phyloP scores from a whole-genome alignment of 2,329 filamentous ascomycete species.

The Arthrobotrys megalospora region DNA sequence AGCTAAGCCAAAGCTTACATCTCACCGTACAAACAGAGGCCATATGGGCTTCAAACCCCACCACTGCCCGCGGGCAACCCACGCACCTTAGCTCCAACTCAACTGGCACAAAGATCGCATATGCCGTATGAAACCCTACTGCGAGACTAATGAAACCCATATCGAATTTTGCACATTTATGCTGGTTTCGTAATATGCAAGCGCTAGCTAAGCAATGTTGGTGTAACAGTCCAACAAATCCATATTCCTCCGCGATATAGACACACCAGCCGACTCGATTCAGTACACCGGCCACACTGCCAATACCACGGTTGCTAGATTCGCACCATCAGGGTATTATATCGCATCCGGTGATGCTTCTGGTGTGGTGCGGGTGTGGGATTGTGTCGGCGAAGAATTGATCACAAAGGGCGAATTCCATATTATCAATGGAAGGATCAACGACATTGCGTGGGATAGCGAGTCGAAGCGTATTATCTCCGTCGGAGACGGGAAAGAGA shows the following conservation, averaged over 20 bases:
- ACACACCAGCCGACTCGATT: slow-evolving; percentile 84
- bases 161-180: slow-evolving; percentile 21
- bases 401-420: slow-evolving; percentile 94
- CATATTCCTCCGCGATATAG: slow-evolving; percentile 94
- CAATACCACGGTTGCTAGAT: slow-evolving; percentile 90
- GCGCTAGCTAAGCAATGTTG: background rate
- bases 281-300: slow-evolving; percentile 95
- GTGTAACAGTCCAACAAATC: slow-evolving; percentile 86
- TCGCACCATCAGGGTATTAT: slow-evolving; percentile 94
- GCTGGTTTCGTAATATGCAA: background rate
- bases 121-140: slow-evolving; percentile 82
- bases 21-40: slow-evolving; percentile 70
- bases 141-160: no score
- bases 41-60: slow-evolving; percentile 88
- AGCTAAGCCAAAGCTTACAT: slow-evolving; percentile 18
- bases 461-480: slow-evolving; percentile 97
- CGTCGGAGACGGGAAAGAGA: slow-evolving; percentile 93
- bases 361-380: slow-evolving; percentile 91
- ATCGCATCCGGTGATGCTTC: slow-evolving; percentile 90
- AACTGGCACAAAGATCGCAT: slow-evolving; percentile 92
- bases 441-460: slow-evolving; percentile 97
- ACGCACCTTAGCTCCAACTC: slow-evolving; percentile 89
- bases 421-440: slow-evolving; percentile 94
- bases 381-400: slow-evolving; percentile 80
- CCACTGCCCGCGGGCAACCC: slow-evolving; percentile 85